A percentile compares a stretch with the other conserved stretches of the same genome.
Conservation (phyloP, 1,139 yeast genomes). For the Diutina siamensis region DNA sequence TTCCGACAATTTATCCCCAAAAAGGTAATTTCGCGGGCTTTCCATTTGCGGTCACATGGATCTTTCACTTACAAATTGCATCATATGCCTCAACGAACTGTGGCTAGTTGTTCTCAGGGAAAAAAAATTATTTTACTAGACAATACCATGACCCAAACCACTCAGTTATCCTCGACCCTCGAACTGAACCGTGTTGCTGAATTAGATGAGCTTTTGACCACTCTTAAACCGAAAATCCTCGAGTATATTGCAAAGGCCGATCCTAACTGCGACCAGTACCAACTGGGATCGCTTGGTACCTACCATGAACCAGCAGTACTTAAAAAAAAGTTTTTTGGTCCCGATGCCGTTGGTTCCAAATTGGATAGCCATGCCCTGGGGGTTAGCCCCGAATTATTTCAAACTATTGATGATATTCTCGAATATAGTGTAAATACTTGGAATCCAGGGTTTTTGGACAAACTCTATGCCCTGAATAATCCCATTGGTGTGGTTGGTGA, state of each 20-base stretch:
- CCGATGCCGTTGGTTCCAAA: background rate
- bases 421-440: conserved; percentile 71
- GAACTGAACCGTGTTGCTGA: conserved; percentile 29
- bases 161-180: conserved; percentile 9
- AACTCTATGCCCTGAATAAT: conserved; percentile 73
- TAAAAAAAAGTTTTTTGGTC: conserved; percentile 8
- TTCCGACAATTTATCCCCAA: background rate
- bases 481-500: conserved; percentile 78
- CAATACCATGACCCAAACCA: background rate
- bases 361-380: conserved; percentile 8
- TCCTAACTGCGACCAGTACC: conserved; percentile 17
- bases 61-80: background rate
- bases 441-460: conserved; percentile 81
- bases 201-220: conserved; percentile 22
- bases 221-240: conserved; percentile 26
- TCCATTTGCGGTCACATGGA: background rate
- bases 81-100: background rate
- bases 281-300: conserved; percentile 23
- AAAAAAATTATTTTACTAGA: background rate
- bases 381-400: conserved; percentile 19
- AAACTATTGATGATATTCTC: conserved; percentile 46
- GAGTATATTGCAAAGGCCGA: conserved; percentile 26
- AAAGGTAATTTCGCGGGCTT: background rate
- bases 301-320: conserved; percentile 27
- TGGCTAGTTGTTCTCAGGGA: background rate